Evolutionary conservation across 257 asterid species (phyloP), one percentile per base, ranked within the genome.

Genomic region (Ballota nigra): DNA sequence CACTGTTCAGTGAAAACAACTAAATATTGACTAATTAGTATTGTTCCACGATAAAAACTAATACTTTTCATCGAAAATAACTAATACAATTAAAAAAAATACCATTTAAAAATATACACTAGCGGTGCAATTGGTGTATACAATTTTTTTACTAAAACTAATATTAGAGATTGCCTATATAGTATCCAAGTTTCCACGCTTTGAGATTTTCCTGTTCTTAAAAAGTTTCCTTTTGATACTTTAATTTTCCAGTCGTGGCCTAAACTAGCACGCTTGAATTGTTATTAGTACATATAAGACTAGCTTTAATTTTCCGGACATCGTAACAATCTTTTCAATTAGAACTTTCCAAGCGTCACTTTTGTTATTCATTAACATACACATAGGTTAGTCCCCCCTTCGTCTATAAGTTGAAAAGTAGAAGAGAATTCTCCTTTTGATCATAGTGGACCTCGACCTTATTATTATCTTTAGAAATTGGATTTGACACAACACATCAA

Each of bases 191-290:
- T n/a, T n/a, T n/a, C 36, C 70, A 65, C 81, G 71, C 75, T 29
- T 47, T 20, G 8, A 58, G 57, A 72, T 77, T 51, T 36, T 34
- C n/a, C 40, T 62, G 61, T 8, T 13, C 15, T 16, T 34, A 55
- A 75, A 68, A 38, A 31, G 47, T 29, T 24, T 22, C 9, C 36
- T 47, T 55, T 49, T 24, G 61, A 41, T 28, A 66, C 82, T 68
- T 66, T 73, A 41, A 8, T 55, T 74, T 74, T 68, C 53, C 63
- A 34, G 58, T 74, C 69, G 19, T 52, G 72, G 67, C 19, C 66
- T 52, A 41, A 59, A n/a, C 51, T 36, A 73, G 82, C 82, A 78
- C 79, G 82, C 82, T 78, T 41, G 70, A 56, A 43, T 62, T 53
- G 58, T 62, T 20, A 66, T 72, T 40, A 49, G n/a, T 73, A 36